phyloP scores from a whole-genome alignment of 1,139 yeast genomes.

The Spencermartinsiella ligniputridi region DNA sequence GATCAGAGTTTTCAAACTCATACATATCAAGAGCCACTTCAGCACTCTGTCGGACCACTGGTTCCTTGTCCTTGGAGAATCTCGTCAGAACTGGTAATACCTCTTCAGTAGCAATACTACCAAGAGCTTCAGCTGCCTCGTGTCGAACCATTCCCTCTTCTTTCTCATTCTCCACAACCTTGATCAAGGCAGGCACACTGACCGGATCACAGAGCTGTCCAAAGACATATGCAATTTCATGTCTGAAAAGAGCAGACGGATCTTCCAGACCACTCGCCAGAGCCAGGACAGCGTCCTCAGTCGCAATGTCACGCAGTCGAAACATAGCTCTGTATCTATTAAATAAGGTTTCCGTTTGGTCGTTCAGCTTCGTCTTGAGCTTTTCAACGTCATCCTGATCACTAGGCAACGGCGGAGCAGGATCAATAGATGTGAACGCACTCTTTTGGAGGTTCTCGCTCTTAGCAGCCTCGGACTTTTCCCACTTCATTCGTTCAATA shows the following conservation, averaged over 20 bases:
- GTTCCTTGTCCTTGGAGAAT: conserved; percentile 74
- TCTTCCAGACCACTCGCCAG: conserved; percentile 87
- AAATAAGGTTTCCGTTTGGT: conserved; percentile 73
- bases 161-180: conserved; percentile 65
- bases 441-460: conserved; percentile 72
- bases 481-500: conserved; percentile 92
- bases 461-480: conserved; percentile 57
- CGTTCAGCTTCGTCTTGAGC: conserved; percentile 65
- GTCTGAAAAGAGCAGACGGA: conserved; percentile 89
- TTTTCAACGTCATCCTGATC: conserved; percentile 55
- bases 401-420: conserved; percentile 91
- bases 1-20: conserved; percentile 85
- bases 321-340: conserved; percentile 98
- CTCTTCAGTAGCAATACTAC: conserved; percentile 95
- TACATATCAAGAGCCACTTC: conserved; percentile 97
- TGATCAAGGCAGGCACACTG: conserved; percentile 80
- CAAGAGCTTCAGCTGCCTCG: conserved; percentile 98
- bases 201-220: conserved; percentile 96
- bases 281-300: conserved; percentile 88
- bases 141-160: conserved; percentile 99
- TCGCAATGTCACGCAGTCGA: conserved; percentile 90
- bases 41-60: conserved; percentile 93
- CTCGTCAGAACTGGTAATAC: conserved; percentile 81
- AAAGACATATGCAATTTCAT: conserved; percentile 96
- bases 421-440: conserved; percentile 83